Base-by-base conservation (phyloP, 2,329 filamentous ascomycete genomes). In the Botrytis byssoidea region DNA sequence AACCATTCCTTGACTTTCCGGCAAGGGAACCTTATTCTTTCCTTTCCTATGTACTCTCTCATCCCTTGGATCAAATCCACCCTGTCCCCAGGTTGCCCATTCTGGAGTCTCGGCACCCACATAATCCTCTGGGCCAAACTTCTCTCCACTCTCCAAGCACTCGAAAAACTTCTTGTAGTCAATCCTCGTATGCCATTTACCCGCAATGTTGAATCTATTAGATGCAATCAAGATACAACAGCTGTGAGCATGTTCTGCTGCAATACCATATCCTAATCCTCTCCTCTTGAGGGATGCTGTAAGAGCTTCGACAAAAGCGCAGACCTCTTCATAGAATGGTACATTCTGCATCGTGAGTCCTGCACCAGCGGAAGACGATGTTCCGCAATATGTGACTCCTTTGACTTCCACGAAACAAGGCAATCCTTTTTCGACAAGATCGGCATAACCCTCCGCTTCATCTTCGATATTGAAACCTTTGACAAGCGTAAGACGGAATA, bases 381-480 rank as follows among this genome's bases (percentile, higher is more conserved):
- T 98, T 59, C 96, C 96, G 83, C 96, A 98, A 84, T 96, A 98
- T 0, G 95, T 98, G 55, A 98, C 95, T 72, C 95, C 95, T 85
- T 98, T 98, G 82, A 98, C 88, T 85, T 98, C 95, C 67, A 98
- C 90, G 81, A 98, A 97, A 82, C 93, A 95, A 0, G 95, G 95
- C 35, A 97, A 86, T 0, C 92, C 95, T 77, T 91, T 90, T 80
- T 95, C 93, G 29, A 98, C 92, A 1, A 98, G 89, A 79, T 93
- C 90, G 0, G 95, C 95, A 80, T 99, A 98, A 7, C 95, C 95
- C 77, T 91, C 88, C 9, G 91, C 94, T 83, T 98, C 96, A 78
- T 97, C 95, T 37, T 97, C 95, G 76, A 98, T 90, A 81, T 99
- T 98, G 88, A 99, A 98, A 4, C 95, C 95, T 84, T 98, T 98